Conservation (phyloP, 192 early-diverging fungal genomes). For the Martensiomyces pterosporus region DNA sequence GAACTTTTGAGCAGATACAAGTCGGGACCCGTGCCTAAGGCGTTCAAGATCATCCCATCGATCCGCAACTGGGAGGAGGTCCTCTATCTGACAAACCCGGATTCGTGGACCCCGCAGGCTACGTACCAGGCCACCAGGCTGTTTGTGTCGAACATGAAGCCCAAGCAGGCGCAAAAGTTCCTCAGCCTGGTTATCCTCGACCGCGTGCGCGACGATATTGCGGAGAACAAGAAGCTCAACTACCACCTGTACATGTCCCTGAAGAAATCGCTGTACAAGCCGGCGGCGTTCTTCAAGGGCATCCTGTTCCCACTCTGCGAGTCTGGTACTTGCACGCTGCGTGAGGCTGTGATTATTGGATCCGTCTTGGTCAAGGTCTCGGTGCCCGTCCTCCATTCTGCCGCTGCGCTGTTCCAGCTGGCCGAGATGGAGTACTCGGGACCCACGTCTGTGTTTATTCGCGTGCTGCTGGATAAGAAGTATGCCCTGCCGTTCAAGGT, state of each 20-base stretch:
- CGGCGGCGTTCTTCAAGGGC: slow-evolving; percentile 96
- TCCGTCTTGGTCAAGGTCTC: slow-evolving; percentile 88
- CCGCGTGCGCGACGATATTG: slow-evolving; percentile 90
- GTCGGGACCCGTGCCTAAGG: slow-evolving; percentile 92
- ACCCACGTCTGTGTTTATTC: slow-evolving; percentile 91
- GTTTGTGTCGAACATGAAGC: slow-evolving; percentile 97
- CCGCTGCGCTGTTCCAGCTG: slow-evolving; percentile 85
- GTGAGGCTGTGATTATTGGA: slow-evolving; percentile 95
- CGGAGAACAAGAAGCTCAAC: slow-evolving; percentile 96
- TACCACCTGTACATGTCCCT: slow-evolving; percentile 95
- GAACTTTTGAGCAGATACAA: slow-evolving; percentile 85
- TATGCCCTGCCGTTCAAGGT: slow-evolving; percentile 97
- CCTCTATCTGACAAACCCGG: slow-evolving; percentile 84
- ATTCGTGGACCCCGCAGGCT: slow-evolving; percentile 95
- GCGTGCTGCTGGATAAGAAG: slow-evolving; percentile 95
- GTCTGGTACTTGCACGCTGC: slow-evolving; percentile 82
- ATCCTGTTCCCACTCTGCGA: slow-evolving; percentile 95
- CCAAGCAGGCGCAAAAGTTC: slow-evolving; percentile 88
- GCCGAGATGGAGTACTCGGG: slow-evolving; percentile 98
- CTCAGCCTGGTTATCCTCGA: slow-evolving; percentile 86
- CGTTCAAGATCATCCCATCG: slow-evolving; percentile 97
- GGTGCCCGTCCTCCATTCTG: slow-evolving; percentile 93
- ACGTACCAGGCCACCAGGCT: slow-evolving; percentile 93
- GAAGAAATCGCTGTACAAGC: slow-evolving; percentile 96
- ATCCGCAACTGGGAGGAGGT: slow-evolving; percentile 97